Evolutionary conservation across 2,329 filamentous ascomycete genomes (phyloP).

Genomic region (Cladosporium cucumerinum): DNA sequence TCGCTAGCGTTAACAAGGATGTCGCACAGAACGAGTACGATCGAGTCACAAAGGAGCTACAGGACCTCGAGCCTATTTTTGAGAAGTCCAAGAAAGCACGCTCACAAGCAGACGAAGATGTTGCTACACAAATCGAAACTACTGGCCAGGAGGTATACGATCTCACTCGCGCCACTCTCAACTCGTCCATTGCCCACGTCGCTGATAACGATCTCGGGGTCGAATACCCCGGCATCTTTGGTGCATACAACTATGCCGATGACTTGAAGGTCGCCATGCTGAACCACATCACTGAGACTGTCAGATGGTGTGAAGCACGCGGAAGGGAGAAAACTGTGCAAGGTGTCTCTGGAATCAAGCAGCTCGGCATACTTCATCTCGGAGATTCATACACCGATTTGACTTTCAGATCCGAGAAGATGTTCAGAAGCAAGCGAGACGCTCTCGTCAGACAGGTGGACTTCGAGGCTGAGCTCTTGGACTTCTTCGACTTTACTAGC

Average conservation of each 20-base stretch:
- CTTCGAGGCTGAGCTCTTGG: conserved; percentile 80
- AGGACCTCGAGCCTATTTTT: conserved; percentile 78
- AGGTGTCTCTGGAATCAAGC: conserved; percentile 84
- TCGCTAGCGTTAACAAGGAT: conserved; percentile 83
- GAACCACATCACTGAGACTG: conserved; percentile 75
- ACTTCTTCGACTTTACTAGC: conserved; percentile 86
- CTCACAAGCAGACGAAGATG: conserved; percentile 72
- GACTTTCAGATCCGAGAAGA: conserved; percentile 84
- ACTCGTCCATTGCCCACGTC: conserved; percentile 69
- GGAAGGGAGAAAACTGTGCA: conserved; percentile 73
- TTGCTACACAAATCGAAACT: conserved; percentile 78
- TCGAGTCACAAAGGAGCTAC: conserved; percentile 74
- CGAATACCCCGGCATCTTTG: conserved; percentile 79
- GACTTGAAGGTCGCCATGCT: conserved; percentile 91
- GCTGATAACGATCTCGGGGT: conserved; percentile 77
- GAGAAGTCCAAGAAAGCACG: conserved; percentile 80
- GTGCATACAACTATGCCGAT: conserved; percentile 87
- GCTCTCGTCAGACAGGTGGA: conserved; percentile 79
- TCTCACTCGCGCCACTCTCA: conserved; percentile 72
- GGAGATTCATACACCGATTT: conserved; percentile 83
- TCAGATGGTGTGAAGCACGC: conserved; percentile 76
- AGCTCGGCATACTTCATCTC: conserved; percentile 81
- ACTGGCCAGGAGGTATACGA: conserved; percentile 84
- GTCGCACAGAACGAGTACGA: conserved; percentile 82
- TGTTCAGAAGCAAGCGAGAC: conserved; percentile 86